Conservation (phyloP, 306 rosid genomes). For the Glycyrrhiza uralensis region DNA sequence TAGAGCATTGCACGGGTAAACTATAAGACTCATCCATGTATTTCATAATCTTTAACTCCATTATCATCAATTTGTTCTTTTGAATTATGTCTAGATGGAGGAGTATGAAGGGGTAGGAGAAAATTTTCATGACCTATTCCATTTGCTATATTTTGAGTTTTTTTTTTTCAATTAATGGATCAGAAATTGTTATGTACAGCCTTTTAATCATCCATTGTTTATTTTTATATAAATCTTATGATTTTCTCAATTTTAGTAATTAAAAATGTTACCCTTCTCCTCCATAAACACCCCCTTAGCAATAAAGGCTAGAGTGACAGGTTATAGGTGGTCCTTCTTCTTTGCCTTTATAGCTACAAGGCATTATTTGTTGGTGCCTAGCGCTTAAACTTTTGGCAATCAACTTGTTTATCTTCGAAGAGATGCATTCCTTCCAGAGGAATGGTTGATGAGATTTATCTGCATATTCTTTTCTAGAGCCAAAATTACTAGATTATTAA, state of each 20-base stretch:
- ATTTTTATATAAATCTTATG: background rate
- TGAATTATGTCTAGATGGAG: conserved; percentile 3
- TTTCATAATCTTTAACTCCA: background rate
- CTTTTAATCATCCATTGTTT: background rate
- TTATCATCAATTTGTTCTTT: conserved; percentile 9
- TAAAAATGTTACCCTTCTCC: background rate
- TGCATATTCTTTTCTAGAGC: background rate
- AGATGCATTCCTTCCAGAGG: background rate
- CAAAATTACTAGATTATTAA: background rate
- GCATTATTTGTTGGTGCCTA: background rate
- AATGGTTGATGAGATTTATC: background rate
- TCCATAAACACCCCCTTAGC: background rate
- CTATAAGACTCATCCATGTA: background rate
- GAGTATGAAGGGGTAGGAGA: background rate
- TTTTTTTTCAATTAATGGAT: too few relatives aligned
- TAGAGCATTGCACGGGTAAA: conserved; percentile 76
- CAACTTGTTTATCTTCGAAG: background rate
- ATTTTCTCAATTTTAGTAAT: background rate
- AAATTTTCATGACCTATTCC: too few relatives aligned
- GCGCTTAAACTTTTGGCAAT: background rate
- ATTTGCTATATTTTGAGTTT: background rate
- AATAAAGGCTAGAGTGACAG: background rate
- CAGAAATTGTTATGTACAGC: background rate
- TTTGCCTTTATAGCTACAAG: background rate
- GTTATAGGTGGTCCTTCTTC: background rate